Base-by-base conservation (phyloP, 257 asterid species). In the Fraxinus americana region DNA sequence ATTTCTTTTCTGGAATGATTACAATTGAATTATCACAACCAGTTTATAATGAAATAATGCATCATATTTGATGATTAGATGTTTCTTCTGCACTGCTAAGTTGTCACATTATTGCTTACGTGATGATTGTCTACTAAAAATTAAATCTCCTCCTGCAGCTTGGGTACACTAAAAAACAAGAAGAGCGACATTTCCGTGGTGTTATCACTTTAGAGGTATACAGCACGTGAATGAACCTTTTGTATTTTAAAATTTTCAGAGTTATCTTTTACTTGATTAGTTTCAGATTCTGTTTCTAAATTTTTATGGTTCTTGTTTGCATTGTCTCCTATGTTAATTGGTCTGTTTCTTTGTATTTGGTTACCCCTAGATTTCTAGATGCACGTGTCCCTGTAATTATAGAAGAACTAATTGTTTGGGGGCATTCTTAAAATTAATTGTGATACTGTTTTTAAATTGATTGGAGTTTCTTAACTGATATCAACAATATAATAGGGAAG, bases 91-190 rank as follows among this genome's bases (percentile, higher is more conserved):
- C 67, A 67, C 50, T 35, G 45, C 30, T 19, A 39, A 32, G 23
- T 69, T 48, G 61, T 21, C 79, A 81, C 19, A 25, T 50, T 66
- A 34, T 67, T 50, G 29, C 71, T 29, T 69, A 75, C 75, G 8
- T 75, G 79, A 71, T 54, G 67, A 48, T 32, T 48, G 41, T 72
- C 57, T n/a, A 73, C 74, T 36, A 78, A 36, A 17, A 78, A 16
- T 67, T 77, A 45, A 50, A 83, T 36, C 71, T 72, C n/a, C 5
- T 71, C 70, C 54, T 90, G 82, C 93, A 95, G 99, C 97, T 95
- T 81, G 99, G 99, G 48, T 95, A 95, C 87, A 95, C 99, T 52
- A 93, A 95, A 85, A 93, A 92, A 72, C 98, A 91, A 87, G 99
- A 95, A 85, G 99, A 95, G 83, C 88, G 91, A 2, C 97, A 90